These are phyloP conservation scores for Aethionema arabicum DNA, from an alignment of 345 rosid genomes.

Conservation along the genomic window DNA sequence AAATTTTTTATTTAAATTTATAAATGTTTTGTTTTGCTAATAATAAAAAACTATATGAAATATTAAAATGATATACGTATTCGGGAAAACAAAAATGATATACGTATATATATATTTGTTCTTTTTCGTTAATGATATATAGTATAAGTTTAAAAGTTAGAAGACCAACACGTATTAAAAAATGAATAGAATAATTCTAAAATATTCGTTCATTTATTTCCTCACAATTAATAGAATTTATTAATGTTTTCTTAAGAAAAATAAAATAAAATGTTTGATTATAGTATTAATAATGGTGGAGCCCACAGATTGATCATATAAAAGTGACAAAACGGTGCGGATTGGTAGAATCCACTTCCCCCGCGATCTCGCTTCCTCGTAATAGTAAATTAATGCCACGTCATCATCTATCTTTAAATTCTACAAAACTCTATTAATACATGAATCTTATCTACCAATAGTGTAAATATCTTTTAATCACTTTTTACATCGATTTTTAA, in stretches of 20 bases:
- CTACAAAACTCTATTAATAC: not conserved
- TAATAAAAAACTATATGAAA: no score
- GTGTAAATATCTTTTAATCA: not conserved
- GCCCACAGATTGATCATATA: not conserved
- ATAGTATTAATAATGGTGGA: not conserved
- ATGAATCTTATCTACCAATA: not conserved
- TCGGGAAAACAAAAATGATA: no score
- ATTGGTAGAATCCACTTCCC: conserved; percentile 22
- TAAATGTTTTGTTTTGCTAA: no score
- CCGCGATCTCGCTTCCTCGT: conserved; percentile 38
- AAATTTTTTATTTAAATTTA: no score
- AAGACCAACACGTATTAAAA: not conserved
- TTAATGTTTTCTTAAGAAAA: not conserved
- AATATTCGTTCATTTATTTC: not conserved
- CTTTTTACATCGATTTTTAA: not conserved
- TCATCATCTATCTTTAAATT: conserved; percentile 11
- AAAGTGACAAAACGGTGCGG: conserved; percentile 27
- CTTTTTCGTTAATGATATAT: no score
- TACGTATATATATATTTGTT: no score
- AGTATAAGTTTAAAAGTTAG: no score
- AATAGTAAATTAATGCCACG: conserved; percentile 20
- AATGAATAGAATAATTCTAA: not conserved
- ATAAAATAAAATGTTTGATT: not conserved
- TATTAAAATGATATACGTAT: no score
- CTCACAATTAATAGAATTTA: not conserved